Base-by-base conservation (phyloP, 257 asterid species). In the Jacaranda mimosifolia region DNA sequence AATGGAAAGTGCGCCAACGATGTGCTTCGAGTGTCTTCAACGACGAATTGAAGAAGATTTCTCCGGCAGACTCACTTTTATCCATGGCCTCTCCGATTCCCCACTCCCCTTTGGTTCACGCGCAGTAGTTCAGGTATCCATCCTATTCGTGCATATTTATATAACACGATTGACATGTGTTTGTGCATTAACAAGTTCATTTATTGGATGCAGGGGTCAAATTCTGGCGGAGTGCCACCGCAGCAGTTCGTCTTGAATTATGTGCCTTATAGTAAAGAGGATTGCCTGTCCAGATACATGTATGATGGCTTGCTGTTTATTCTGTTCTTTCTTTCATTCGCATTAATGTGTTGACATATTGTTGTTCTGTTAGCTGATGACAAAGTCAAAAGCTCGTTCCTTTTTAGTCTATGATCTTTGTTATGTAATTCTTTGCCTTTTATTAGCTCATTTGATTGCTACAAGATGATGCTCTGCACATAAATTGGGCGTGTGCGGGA, bases 1-100 rank as follows among this genome's bases (percentile, higher is more conserved):
- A 77, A 83, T 88, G 87, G 91, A 26, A 11, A 51, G 60, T 32
- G 66, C 43, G 56, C 19, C 76, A 39, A 55, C 12, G 45, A 86
- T 87, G 88, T 95, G 99, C 76, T 89, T 88, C 69, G 97, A 89
- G 77, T 95, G 99, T 70, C 93, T 95, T 73, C 87, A 91, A 77
- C 90, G 87, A 49, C 89, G 87, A 78, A 86, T 93, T 76, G 84
- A 86, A 80, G 83, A 85, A 36, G 98, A 93, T 82, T 90, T 87
- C 79, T 85, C 94, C 4, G 91, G 86, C 68, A 81, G 80, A 55
- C 76, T 86, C 68, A 85, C 81, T 72, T 87, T 91, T 84, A 38
- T 80, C 76, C 85, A 84, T 74, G 92, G 94, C 48, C 70, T 91
- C 81, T 86, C 99, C 53, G 86, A 88, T 83, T 87, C 93, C 9